Evolutionary conservation across 139 green algal genomes (phyloP).

Genomic region (Ettlia oleoabundans): DNA sequence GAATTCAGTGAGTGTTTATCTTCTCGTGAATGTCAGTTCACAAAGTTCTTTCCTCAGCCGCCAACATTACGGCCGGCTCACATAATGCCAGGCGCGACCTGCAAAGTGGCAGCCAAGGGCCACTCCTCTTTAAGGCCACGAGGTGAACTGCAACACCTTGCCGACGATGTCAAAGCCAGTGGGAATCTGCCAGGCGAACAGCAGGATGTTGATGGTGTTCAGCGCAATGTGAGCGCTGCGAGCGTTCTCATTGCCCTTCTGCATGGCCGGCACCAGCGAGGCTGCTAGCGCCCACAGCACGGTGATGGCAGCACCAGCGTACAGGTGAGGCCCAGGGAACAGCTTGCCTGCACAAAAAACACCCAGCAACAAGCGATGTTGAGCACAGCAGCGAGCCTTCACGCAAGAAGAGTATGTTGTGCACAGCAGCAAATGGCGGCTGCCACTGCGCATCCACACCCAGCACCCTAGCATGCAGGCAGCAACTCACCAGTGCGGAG

Average conservation of each 20-base stretch:
- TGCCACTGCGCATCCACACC: neutral
- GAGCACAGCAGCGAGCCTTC: neutral
- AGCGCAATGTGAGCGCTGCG: conserved; percentile 90
- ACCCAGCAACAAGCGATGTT: neutral
- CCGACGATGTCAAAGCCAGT: conserved; percentile 96
- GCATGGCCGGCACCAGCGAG: conserved; percentile 92
- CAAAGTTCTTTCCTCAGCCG: no score
- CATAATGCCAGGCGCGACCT: no score
- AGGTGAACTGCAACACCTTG: conserved; percentile 90
- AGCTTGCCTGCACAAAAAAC: conserved; percentile 75
- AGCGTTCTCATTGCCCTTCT: conserved; percentile 94
- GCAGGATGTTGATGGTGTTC: conserved; percentile 86
- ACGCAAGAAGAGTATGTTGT: no score
- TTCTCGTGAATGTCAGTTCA: no score
- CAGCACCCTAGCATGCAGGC: neutral
- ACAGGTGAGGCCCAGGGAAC: conserved; percentile 98
- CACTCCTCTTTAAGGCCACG: conserved; percentile 72
- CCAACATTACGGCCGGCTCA: no score
- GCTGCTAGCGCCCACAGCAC: conserved; percentile 93
- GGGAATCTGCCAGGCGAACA: conserved; percentile 95
- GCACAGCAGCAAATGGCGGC: neutral
- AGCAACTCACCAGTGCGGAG: conserved; percentile 72
- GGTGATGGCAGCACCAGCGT: conserved; percentile 89
- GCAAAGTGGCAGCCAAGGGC: no score
- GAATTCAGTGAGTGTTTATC: no score